Evolutionary conservation across 2,329 filamentous ascomycete genomes (phyloP).

Genomic region (Ophiostoma sp.): DNA sequence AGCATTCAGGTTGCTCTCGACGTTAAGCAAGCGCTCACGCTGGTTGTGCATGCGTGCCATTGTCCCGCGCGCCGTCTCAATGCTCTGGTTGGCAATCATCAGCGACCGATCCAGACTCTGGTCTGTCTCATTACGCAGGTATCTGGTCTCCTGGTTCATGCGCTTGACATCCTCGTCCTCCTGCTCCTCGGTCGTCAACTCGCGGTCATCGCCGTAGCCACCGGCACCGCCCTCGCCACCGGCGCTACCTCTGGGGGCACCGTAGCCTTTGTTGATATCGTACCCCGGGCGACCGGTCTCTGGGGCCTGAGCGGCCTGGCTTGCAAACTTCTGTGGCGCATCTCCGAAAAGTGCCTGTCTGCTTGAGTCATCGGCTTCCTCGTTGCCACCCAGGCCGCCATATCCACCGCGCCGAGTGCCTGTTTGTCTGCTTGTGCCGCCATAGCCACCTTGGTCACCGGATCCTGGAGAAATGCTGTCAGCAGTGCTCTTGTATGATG

Average conservation of each 20-base stretch:
- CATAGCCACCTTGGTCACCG: constrained; percentile 32
- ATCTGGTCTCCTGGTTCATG: constrained; percentile 67
- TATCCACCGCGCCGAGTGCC: constrained; percentile 51
- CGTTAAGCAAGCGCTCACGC: constrained; percentile 74
- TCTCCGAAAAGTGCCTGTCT: constrained; percentile 59
- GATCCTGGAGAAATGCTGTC: constrained; percentile 21
- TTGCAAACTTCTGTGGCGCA: constrained; percentile 47
- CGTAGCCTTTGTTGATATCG: constrained; percentile 8
- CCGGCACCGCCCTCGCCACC: constrained; percentile 35
- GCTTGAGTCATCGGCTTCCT: constrained; percentile 46
- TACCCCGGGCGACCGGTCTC: constrained; percentile 38
- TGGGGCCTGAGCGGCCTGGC: constrained; percentile 35
- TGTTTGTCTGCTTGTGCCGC: constrained; percentile 16
- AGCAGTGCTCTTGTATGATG: constrained; percentile 26
- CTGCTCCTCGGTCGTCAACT: constrained; percentile 75
- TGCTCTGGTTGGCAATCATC: constrained; percentile 60
- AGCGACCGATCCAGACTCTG: constrained; percentile 60
- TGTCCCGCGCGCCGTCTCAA: constrained; percentile 66
- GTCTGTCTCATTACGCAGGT: constrained; percentile 64
- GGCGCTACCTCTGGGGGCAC: neutral
- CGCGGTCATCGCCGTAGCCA: constrained; percentile 62
- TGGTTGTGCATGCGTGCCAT: constrained; percentile 70
- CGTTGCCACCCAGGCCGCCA: constrained; percentile 51
- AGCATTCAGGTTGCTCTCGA: constrained; percentile 75
- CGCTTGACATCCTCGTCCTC: constrained; percentile 67